Percentiles rank a stretch among this genome's conserved stretches.
Conservation (phyloP, 768 basidiomycete species). For the Steccherinum ochraceum region DNA sequence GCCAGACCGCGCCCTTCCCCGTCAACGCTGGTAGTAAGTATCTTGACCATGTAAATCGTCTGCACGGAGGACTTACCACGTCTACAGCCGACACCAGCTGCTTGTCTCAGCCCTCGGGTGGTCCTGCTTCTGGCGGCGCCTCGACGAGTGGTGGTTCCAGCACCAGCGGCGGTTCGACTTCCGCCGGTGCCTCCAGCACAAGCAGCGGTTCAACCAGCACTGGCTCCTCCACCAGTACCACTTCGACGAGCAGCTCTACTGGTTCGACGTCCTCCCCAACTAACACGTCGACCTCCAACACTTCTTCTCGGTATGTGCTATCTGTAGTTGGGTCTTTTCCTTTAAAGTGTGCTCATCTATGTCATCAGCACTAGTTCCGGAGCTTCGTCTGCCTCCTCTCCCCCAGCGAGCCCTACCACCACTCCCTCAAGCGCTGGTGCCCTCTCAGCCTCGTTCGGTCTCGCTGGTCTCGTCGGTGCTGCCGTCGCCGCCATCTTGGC, state of each 20-base stretch:
- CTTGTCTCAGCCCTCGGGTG: slow-evolving; percentile 20
- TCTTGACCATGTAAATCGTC: neutral
- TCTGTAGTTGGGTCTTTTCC: slow-evolving; percentile 2
- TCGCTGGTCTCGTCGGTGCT: slow-evolving; percentile 33
- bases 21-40: slow-evolving; percentile 45
- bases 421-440: slow-evolving; percentile 22
- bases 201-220: slow-evolving; percentile 7
- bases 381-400: slow-evolving; percentile 20
- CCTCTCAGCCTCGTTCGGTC: slow-evolving; percentile 20
- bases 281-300: neutral
- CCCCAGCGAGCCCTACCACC: slow-evolving; percentile 31
- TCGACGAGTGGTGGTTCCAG: too few species aligned
- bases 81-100: slow-evolving; percentile 30
- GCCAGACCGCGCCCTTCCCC: slow-evolving; percentile 47
- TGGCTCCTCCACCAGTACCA: slow-evolving; percentile 1
- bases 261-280: neutral
- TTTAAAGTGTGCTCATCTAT: neutral
- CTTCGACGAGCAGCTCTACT: slow-evolving; percentile 3
- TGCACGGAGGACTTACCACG: slow-evolving; percentile 7
- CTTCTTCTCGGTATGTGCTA: too few species aligned
- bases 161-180: slow-evolving; percentile 3
- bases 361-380: neutral
- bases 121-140: slow-evolving; percentile 4
- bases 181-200: slow-evolving; percentile 5
- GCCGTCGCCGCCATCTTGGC: slow-evolving; percentile 33